Percentiles rank a stretch among this genome's conserved stretches.
phyloP scores from a whole-genome alignment of 2,329 filamentous ascomycete species.

The Ophiostoma piceae region DNA sequence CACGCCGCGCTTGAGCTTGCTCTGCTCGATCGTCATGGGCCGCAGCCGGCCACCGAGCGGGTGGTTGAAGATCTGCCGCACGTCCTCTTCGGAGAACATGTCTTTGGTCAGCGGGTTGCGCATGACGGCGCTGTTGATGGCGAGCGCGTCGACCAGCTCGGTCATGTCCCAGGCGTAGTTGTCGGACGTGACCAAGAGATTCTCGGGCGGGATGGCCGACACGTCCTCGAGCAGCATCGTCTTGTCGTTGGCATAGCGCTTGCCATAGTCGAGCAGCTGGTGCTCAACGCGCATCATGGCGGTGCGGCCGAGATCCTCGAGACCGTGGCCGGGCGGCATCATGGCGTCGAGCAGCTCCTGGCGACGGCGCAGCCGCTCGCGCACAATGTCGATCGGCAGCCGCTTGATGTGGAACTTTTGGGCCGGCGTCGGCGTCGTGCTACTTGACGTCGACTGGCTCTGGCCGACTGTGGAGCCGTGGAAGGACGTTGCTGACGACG shows the following conservation, averaged over 20 bases:
- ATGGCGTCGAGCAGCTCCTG: slow-evolving; percentile 26
- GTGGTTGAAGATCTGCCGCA: slow-evolving; percentile 30
- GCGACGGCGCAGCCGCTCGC: slow-evolving; percentile 22
- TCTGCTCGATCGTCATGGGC: slow-evolving; percentile 29
- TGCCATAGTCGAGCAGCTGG: slow-evolving; percentile 20
- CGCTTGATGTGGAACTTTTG: not conserved
- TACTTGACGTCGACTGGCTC: not conserved
- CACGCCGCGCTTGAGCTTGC: slow-evolving; percentile 29
- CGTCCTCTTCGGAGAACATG: slow-evolving; percentile 32
- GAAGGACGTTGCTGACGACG: not conserved
- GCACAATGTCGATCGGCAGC: slow-evolving; percentile 20
- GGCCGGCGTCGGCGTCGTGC: not conserved
- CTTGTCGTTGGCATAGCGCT: slow-evolving; percentile 26
- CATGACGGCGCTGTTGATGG: slow-evolving; percentile 31
- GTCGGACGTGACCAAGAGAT: slow-evolving; percentile 27
- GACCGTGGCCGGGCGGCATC: slow-evolving; percentile 19
- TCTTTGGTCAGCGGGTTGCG: slow-evolving; percentile 32
- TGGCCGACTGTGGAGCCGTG: not conserved
- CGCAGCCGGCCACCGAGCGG: slow-evolving; percentile 30
- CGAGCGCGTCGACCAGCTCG: slow-evolving; percentile 31
- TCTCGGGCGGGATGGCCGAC: slow-evolving; percentile 21
- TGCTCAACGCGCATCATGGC: slow-evolving; percentile 26
- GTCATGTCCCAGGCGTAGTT: slow-evolving; percentile 43
- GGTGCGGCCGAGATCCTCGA: slow-evolving; percentile 20
- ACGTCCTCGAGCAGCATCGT: slow-evolving; percentile 25